Percentiles rank a stretch among this genome's conserved stretches.
Conservation (phyloP, 352 stramenopile species). For the Pythium coloratum region DNA sequence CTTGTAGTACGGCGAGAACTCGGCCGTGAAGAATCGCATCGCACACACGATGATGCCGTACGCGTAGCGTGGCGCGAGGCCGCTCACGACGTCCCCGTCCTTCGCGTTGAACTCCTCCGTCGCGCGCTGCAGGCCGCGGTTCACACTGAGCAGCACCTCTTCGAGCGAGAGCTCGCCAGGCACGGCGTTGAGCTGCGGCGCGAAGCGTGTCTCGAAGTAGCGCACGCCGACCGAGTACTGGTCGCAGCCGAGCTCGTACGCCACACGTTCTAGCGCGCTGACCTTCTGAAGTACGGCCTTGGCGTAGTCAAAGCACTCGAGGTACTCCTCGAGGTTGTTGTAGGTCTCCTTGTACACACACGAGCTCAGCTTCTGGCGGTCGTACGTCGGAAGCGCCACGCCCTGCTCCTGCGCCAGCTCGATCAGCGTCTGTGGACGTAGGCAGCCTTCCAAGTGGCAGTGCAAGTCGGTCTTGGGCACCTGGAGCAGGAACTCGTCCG, state of each 20-base stretch:
- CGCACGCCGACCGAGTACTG: slow-evolving; percentile 74
- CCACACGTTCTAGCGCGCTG: slow-evolving; percentile 73
- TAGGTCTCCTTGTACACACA: slow-evolving; percentile 85
- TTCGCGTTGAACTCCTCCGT: slow-evolving; percentile 65
- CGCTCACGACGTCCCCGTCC: slow-evolving; percentile 47
- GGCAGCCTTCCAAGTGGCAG: slow-evolving; percentile 84
- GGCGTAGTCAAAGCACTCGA: slow-evolving; percentile 82
- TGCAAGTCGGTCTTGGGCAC: slow-evolving; percentile 86
- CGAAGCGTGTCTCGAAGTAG: slow-evolving; percentile 88
- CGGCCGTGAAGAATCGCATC: slow-evolving; percentile 87
- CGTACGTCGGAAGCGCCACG: slow-evolving; percentile 71
- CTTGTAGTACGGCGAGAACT: slow-evolving; percentile 81
- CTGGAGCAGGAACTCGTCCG: slow-evolving; percentile 69
- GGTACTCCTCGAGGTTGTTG: slow-evolving; percentile 78
- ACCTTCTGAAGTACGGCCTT: slow-evolving; percentile 57
- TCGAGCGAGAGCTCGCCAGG: slow-evolving; percentile 65
- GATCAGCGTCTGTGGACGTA: slow-evolving; percentile 81
- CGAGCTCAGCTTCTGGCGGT: slow-evolving; percentile 50
- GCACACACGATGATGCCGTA: slow-evolving; percentile 90
- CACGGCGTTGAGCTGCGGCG: slow-evolving; percentile 75
- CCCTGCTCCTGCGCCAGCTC: slow-evolving; percentile 73
- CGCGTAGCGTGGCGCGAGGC: slow-evolving; percentile 59
- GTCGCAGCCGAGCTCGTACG: slow-evolving; percentile 85
- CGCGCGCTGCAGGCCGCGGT: slow-evolving; percentile 60
- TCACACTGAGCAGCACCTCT: slow-evolving; percentile 68